Percentiles rank a stretch among this genome's conserved stretches.
Evolutionary conservation across 2,329 filamentous ascomycete genomes (phyloP).

Genomic region (Aspergillus hortae): DNA sequence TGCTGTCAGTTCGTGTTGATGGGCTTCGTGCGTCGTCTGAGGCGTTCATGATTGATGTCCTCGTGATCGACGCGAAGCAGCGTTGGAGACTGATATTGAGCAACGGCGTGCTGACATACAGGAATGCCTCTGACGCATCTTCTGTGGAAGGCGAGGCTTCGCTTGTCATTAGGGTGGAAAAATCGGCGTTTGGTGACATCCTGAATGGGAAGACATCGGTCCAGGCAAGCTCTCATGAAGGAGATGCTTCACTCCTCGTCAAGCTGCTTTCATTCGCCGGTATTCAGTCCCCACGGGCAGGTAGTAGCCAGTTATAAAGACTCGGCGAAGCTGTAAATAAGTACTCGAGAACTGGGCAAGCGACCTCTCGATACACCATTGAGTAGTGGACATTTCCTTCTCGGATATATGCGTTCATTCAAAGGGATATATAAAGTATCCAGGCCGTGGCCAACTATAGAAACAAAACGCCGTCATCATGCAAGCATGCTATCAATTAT

Average conservation of each 20-base stretch:
- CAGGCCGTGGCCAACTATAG: background rate
- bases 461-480: background rate
- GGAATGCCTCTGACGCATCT: background rate
- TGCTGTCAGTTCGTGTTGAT: slow-evolving; percentile 18
- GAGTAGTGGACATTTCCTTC: no score
- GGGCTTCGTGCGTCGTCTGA: slow-evolving; percentile 8
- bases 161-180: background rate
- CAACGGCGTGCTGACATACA: slow-evolving; percentile 18
- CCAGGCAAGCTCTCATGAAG: background rate
- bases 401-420: background rate
- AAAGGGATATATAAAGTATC: background rate
- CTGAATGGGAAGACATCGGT: background rate
- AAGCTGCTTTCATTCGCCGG: background rate
- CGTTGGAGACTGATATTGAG: slow-evolving; percentile 18
- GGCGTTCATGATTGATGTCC: slow-evolving; percentile 14
- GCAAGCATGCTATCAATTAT: background rate
- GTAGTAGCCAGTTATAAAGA: no score
- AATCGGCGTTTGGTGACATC: background rate
- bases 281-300: background rate
- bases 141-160: background rate
- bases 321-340: no score
- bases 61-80: slow-evolving; percentile 10
- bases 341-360: no score
- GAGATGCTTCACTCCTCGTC: background rate
- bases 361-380: no score